These are phyloP conservation scores for Linum usitatissimum DNA, from an alignment of 345 rosid species.

Conservation along the genomic window DNA sequence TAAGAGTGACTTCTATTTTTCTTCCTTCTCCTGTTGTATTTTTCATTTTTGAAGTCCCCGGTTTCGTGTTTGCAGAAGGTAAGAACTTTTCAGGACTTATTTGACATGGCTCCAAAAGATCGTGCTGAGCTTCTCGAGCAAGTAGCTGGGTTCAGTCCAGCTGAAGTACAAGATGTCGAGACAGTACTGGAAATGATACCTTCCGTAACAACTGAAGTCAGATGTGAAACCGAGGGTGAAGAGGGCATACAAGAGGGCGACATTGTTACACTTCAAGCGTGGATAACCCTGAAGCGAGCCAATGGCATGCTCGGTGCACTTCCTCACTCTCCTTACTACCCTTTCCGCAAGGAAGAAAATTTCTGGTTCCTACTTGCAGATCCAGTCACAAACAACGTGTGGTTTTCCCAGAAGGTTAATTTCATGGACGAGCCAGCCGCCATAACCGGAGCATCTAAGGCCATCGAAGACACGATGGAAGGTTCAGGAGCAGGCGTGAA, in stretches of 20 bases:
- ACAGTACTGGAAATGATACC: constrained; percentile 90
- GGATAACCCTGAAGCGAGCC: constrained; percentile 69
- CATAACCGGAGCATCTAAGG: constrained; percentile 66
- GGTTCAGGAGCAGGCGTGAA: constrained; percentile 69
- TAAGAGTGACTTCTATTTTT: too few relatives aligned
- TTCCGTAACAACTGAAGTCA: constrained; percentile 59
- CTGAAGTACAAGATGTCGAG: constrained; percentile 66
- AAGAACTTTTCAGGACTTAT: constrained; percentile 73
- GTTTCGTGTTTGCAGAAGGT: constrained; percentile 55
- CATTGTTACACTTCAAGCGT: constrained; percentile 70
- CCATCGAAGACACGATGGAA: constrained; percentile 86
- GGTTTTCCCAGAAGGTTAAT: constrained; percentile 92
- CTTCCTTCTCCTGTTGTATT: too few relatives aligned
- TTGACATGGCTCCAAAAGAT: constrained; percentile 53
- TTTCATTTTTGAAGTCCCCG: constrained; percentile 4
- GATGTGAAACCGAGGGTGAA: constrained; percentile 97
- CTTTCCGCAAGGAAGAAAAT: constrained; percentile 92
- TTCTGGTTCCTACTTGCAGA: constrained; percentile 92
- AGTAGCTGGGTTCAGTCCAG: constrained; percentile 65
- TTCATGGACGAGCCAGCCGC: constrained; percentile 92
- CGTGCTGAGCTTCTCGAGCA: constrained; percentile 71
- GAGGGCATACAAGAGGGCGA: constrained; percentile 98
- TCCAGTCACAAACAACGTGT: constrained; percentile 53
- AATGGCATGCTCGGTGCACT: constrained; percentile 79
- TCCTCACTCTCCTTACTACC: constrained; percentile 77